phyloP scores from a whole-genome alignment of 306 rosid species.

The Oemleria cerasiformis region DNA sequence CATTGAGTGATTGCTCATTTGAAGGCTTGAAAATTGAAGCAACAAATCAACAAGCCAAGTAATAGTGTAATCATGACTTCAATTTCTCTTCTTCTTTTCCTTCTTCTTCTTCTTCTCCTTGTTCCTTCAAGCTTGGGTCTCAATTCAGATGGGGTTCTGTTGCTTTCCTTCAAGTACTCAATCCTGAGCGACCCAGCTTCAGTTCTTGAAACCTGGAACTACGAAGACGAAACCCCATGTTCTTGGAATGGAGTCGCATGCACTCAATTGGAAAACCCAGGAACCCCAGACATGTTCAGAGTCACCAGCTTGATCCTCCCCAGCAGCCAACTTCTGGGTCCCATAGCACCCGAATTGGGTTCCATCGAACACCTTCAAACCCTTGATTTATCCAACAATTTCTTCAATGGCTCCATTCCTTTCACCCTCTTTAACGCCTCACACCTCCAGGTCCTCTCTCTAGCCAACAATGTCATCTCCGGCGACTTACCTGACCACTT shows the following conservation, averaged over 20 bases:
- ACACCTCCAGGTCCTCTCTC: conserved; percentile 64
- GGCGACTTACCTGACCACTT: conserved; percentile 60
- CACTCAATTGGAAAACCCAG: conserved; percentile 38
- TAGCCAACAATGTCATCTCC: conserved; percentile 71
- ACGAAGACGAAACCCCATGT: conserved; percentile 66
- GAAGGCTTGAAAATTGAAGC: background rate
- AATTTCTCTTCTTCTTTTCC: background rate
- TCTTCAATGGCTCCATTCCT: conserved; percentile 80
- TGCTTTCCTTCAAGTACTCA: conserved; percentile 73
- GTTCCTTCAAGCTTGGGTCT: conserved; percentile 46
- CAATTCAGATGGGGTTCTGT: conserved; percentile 58
- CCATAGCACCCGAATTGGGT: conserved; percentile 61
- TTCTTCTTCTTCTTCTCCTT: conserved; percentile 21
- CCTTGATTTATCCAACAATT: conserved; percentile 80
- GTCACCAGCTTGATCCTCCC: conserved; percentile 73
- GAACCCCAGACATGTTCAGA: conserved; percentile 46
- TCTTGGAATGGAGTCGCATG: conserved; percentile 88
- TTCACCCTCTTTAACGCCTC: conserved; percentile 69
- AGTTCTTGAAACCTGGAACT: conserved; percentile 64
- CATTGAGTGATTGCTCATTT: too few species aligned
- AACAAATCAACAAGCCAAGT: background rate
- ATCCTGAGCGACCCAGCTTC: conserved; percentile 76
- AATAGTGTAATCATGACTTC: background rate
- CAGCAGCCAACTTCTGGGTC: conserved; percentile 66
- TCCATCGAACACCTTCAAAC: conserved; percentile 55